Evolutionary conservation across 805 yeast species (phyloP), one percentile per base, ranked within the genome.

Genomic region (Teunomyces pallodes): DNA sequence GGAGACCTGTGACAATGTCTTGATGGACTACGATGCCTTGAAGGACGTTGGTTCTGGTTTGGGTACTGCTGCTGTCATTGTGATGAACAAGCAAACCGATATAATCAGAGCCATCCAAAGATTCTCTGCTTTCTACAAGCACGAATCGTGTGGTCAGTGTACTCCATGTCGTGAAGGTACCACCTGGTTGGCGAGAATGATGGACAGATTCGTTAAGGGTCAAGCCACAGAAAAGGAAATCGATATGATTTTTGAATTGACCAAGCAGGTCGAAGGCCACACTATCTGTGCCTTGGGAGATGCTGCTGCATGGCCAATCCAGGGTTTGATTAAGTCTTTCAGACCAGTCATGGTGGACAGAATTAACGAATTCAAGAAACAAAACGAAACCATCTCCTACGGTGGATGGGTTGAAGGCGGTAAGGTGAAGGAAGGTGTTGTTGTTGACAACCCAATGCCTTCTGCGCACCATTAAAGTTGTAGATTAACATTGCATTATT

Each of bases 151-250:
- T 74, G 96, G 96, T 50, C 96, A 89, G 74, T 89, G 96, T 75
- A 89, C 96, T 3, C 96, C 96, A 50, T 89, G 96, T 73, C 83
- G 96, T 67, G 96, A 89, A 72, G 96, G 96, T 49, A 88, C 96
- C 39, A 85, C 95, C 16, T 89, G 92, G 86, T 74, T 89, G 58
- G 75, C 78, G 51, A 86, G 82, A 70, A 84, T 87, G 81, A 89
- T 89, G 96, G 86, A 84, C 64, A 80, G 96, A 64, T 80, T 89
- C 66, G 80, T 74, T 53, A 69, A 70, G 50, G 96, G 96, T 44
- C 94, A 87, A 74, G 96, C 94, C 42, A 77, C 79, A 51, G 84
- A 79, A 61, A 81, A 81, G 56, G 96, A 89, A 69, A 89, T 89
- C 59, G 96, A 89, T 63, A 82, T 82, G 87, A 82, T 90, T 50